Conservation (phyloP, 306 rosid species). For the Pyrus pyrifolia region DNA sequence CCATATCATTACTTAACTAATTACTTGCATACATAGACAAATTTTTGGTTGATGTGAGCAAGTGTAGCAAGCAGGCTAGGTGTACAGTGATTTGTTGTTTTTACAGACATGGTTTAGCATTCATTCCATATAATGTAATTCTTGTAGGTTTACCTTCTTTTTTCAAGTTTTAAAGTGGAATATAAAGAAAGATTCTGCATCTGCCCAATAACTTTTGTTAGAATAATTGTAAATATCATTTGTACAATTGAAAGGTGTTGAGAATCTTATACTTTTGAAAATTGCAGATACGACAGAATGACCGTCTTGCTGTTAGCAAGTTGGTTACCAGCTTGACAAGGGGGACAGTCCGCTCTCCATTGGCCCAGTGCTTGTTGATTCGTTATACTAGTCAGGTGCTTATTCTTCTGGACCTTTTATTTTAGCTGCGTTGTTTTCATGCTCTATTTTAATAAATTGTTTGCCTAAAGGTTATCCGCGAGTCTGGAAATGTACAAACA, state of each 20-base stretch:
- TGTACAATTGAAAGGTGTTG: slow-evolving; percentile 13
- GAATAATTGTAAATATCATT: neutral
- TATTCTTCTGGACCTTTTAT: slow-evolving; percentile 6
- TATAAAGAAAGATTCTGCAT: neutral
- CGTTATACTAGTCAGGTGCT: slow-evolving; percentile 95
- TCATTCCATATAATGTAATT: neutral
- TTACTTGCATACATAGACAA: neutral
- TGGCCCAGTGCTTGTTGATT: slow-evolving; percentile 92
- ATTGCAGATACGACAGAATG: slow-evolving; percentile 94
- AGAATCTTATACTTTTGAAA: slow-evolving; percentile 5
- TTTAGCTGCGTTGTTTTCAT: slow-evolving; percentile 2
- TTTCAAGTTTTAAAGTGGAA: neutral
- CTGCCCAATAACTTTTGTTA: neutral
- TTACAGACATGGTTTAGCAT: neutral
- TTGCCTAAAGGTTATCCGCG: slow-evolving; percentile 71
- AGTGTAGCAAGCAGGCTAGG: neutral
- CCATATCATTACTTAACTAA: neutral
- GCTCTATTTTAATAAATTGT: slow-evolving; percentile 12
- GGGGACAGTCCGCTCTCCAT: slow-evolving; percentile 94
- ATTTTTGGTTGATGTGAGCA: neutral
- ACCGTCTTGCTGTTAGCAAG: slow-evolving; percentile 94
- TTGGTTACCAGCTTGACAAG: slow-evolving; percentile 96
- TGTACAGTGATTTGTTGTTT: neutral
- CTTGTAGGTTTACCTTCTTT: neutral
- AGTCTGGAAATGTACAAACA: slow-evolving; percentile 57